phyloP scores from a whole-genome alignment of 768 basidiomycete species.

The Porphyrellus cyaneotinctus region DNA sequence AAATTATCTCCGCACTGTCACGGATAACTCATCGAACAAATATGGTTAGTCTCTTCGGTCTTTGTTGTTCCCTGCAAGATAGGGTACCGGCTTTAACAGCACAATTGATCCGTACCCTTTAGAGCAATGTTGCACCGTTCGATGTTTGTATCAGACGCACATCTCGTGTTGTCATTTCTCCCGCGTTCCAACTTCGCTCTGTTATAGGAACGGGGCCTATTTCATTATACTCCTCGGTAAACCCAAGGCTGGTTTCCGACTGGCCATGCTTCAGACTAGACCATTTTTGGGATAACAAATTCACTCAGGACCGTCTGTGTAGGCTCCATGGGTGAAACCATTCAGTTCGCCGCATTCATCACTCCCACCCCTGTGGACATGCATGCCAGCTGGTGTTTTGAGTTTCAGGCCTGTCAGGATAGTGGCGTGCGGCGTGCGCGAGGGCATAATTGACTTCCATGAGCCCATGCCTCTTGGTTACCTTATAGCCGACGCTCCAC shows the following conservation, averaged over 20 bases:
- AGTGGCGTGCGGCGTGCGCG: neutral
- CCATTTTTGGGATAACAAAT: conserved; percentile 13
- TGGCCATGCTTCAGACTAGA: conserved; percentile 12
- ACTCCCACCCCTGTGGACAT: conserved; percentile 17
- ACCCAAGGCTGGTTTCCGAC: neutral
- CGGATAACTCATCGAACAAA: neutral
- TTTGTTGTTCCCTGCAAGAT: neutral
- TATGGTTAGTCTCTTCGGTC: conserved; percentile 11
- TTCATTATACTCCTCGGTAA: neutral
- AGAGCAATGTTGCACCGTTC: neutral
- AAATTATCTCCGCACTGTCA: conserved; percentile 20
- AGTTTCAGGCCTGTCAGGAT: neutral
- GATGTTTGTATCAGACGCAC: neutral
- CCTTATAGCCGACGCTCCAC: conserved; percentile 1
- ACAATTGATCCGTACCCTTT: neutral
- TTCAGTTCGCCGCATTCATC: conserved; percentile 12
- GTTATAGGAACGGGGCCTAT: neutral
- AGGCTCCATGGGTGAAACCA: neutral
- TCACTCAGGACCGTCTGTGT: neutral
- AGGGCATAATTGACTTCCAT: conserved; percentile 3
- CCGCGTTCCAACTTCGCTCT: neutral
- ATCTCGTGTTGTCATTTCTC: neutral
- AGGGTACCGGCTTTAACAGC: neutral
- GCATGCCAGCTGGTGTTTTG: neutral
- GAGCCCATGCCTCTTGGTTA: neutral